Evolutionary conservation across 129 eudicot genomes (phyloP).

Genomic region (Heracleum sosnowskyi): DNA sequence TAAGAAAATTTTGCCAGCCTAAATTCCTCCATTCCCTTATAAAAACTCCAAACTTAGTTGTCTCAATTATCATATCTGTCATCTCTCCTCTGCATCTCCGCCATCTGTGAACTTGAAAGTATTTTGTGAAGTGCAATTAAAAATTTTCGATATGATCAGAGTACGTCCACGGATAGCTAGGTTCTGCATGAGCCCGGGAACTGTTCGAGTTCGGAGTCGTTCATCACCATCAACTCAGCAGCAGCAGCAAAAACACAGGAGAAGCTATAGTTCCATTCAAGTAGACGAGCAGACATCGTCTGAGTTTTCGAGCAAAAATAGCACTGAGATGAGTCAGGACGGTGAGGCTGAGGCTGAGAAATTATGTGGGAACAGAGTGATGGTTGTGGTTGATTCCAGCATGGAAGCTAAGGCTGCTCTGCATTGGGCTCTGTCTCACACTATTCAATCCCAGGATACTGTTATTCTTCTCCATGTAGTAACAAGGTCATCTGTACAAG

Average conservation of each 20-base stretch:
- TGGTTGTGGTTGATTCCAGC: conserved; percentile 75
- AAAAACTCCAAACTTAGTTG: not conserved
- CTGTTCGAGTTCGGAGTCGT: conserved; percentile 45
- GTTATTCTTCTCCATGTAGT: conserved; percentile 56
- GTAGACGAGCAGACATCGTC: conserved; percentile 24
- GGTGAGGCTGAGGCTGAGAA: conserved; percentile 18
- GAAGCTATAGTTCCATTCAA: conserved; percentile 33
- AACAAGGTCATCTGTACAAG: conserved; percentile 28
- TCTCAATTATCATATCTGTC: not conserved
- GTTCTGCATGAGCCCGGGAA: conserved; percentile 34
- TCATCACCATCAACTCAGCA: conserved; percentile 27
- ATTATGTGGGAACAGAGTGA: conserved; percentile 56
- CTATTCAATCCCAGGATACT: conserved; percentile 68
- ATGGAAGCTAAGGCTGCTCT: conserved; percentile 62
- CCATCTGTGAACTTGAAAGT: not conserved
- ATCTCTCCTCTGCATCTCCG: not conserved
- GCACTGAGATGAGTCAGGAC: conserved; percentile 36
- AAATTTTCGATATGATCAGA: not conserved
- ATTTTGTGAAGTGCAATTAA: not conserved
- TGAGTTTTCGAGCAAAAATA: conserved; percentile 31
- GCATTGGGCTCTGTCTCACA: conserved; percentile 89
- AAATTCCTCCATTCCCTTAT: not conserved
- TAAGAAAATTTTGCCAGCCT: not conserved
- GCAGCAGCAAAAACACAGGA: conserved; percentile 31
- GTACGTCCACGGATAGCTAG: conserved; percentile 24